These are phyloP conservation scores for Monilinia aucupariae DNA, from an alignment of 2,329 filamentous ascomycete species.

Conservation along the genomic window DNA sequence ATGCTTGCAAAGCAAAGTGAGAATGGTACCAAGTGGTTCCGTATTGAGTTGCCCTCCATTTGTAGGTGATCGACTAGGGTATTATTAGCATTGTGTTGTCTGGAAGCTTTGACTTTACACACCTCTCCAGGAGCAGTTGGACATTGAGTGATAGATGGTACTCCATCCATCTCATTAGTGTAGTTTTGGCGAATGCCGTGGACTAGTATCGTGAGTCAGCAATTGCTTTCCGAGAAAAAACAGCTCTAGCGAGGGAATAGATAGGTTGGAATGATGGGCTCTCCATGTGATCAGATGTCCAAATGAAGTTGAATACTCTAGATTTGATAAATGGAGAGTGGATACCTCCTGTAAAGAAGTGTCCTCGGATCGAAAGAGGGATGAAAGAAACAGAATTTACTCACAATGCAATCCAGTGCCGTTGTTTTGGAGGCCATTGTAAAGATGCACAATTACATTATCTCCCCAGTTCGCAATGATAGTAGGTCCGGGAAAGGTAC, in stretches of 20 bases:
- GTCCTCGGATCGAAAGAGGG: background rate
- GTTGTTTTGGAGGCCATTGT: conserved; percentile 37
- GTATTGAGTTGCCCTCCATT: conserved; percentile 22
- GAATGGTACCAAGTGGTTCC: conserved; percentile 39
- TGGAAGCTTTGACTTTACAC: background rate
- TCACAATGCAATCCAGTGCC: conserved; percentile 35
- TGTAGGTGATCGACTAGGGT: conserved; percentile 19
- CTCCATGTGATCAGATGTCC: background rate
- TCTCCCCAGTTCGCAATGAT: conserved; percentile 35
- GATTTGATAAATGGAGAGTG: background rate
- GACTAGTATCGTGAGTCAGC: conserved; percentile 24
- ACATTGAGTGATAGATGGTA: conserved; percentile 52
- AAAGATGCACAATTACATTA: conserved; percentile 37
- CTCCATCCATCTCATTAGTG: conserved; percentile 40
- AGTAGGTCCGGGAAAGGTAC: conserved; percentile 31
- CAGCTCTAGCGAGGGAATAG: background rate
- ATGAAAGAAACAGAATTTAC: background rate
- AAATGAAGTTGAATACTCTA: background rate
- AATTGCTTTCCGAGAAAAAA: background rate
- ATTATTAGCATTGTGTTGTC: background rate
- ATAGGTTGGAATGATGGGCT: background rate
- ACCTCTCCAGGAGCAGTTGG: conserved; percentile 44
- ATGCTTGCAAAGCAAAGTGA: conserved; percentile 46
- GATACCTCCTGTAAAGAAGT: background rate
- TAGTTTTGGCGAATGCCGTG: conserved; percentile 43